A percentile compares a stretch with the other conserved stretches of the same genome.
Conservation (phyloP, 352 stramenopile species). For the Aphanomyces cochlioides region DNA sequence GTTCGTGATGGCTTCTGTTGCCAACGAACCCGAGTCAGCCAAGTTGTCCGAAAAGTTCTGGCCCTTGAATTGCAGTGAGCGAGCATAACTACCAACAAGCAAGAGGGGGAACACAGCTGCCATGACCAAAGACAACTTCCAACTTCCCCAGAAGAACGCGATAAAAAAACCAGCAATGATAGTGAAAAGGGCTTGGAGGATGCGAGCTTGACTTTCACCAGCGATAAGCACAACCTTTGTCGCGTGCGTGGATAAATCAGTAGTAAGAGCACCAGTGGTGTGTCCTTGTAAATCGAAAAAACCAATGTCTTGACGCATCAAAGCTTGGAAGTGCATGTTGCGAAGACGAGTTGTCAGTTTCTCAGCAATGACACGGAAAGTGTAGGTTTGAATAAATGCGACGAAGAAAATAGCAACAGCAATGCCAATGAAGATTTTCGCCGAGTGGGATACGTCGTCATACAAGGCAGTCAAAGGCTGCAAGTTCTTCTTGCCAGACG, state of each 20-base stretch:
- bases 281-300: slow-evolving; percentile 42
- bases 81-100: slow-evolving; percentile 37
- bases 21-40: slow-evolving; percentile 22
- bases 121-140: slow-evolving; percentile 68
- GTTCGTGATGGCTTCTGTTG: slow-evolving; percentile 34
- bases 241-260: slow-evolving; percentile 48
- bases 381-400: slow-evolving; percentile 39
- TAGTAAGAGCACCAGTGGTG: slow-evolving; percentile 35
- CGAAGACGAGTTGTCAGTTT: slow-evolving; percentile 49
- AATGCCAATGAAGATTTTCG: slow-evolving; percentile 40
- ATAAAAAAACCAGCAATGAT: slow-evolving; percentile 55
- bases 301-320: slow-evolving; percentile 48
- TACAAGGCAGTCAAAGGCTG: slow-evolving; percentile 36
- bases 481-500: slow-evolving; percentile 26
- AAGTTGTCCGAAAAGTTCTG: slow-evolving; percentile 18
- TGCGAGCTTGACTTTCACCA: slow-evolving; percentile 42
- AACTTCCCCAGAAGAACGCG: slow-evolving; percentile 63
- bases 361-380: slow-evolving; percentile 49
- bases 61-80: slow-evolving; percentile 32
- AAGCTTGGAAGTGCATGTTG: slow-evolving; percentile 46
- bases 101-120: slow-evolving; percentile 59
- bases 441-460: slow-evolving; percentile 39
- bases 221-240: slow-evolving; percentile 45
- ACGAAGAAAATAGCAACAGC: slow-evolving; percentile 35
- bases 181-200: slow-evolving; percentile 49